These are phyloP conservation scores for Tagetes patula DNA, from an alignment of 129 eudicot species.

Conservation along the genomic window DNA sequence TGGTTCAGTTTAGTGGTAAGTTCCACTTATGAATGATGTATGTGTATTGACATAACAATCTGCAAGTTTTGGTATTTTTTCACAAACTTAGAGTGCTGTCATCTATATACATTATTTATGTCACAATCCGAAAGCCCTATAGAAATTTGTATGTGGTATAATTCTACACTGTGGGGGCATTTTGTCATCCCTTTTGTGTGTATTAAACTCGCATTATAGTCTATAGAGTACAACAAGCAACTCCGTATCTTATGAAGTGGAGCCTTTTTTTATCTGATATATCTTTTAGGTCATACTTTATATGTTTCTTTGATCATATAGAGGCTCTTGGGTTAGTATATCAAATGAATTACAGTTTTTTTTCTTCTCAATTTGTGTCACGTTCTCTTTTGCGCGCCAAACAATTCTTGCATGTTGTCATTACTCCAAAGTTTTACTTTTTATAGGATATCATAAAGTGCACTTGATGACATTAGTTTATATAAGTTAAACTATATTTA, in stretches of 20 bases:
- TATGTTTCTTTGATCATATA: background rate
- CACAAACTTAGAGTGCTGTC: background rate
- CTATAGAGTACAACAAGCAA: background rate
- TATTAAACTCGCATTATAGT: background rate
- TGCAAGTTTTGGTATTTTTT: background rate
- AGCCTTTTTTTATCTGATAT: background rate
- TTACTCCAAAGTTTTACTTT: background rate
- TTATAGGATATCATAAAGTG: conserved; percentile 1
- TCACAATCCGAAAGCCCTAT: background rate
- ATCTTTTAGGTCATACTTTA: background rate
- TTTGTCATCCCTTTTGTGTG: background rate
- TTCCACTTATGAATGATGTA: conserved; percentile 1
- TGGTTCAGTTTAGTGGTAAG: background rate
- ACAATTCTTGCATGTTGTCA: conserved; percentile 3
- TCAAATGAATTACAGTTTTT: background rate
- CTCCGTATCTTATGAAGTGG: background rate
- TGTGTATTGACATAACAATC: background rate
- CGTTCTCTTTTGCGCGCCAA: background rate
- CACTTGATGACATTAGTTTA: conserved; percentile 1
- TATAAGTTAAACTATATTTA: conserved; percentile 7
- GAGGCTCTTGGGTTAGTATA: background rate
- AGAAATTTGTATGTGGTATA: background rate
- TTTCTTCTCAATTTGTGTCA: background rate
- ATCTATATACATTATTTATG: background rate
- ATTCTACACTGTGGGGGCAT: background rate